These are phyloP conservation scores for Bothriochloa decipiens DNA, from an alignment of 176 grass and related monocot species.

Conservation along the genomic window DNA sequence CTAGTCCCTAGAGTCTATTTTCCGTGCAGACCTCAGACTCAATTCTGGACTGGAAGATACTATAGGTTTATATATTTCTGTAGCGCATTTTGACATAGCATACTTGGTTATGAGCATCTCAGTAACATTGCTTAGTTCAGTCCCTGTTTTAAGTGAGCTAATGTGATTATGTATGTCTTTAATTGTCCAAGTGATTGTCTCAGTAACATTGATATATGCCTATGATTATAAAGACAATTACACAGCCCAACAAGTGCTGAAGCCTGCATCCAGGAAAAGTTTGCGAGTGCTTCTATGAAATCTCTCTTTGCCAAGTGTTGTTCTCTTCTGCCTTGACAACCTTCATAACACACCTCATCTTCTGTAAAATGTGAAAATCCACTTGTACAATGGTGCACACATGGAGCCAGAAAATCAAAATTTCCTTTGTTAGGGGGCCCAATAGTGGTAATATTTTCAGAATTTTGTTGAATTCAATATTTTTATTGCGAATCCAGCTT, in stretches of 20 bases:
- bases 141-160: background rate
- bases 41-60: background rate
- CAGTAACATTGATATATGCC: background rate
- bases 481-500: background rate
- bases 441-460: background rate
- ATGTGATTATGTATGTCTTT: background rate
- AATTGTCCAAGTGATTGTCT: background rate
- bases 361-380: slow-evolving; percentile 7
- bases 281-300: background rate
- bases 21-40: background rate
- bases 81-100: background rate
- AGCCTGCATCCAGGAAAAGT: background rate
- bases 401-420: background rate
- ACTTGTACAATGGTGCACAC: background rate
- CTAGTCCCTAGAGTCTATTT: background rate
- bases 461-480: background rate
- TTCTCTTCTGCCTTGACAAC: background rate
- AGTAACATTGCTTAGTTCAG: background rate
- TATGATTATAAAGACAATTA: background rate
- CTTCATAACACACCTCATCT: background rate
- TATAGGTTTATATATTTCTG: background rate
- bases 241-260: background rate
- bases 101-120: background rate
- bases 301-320: background rate
- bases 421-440: background rate